Percentiles rank a stretch among this genome's conserved stretches.
Evolutionary conservation across 2,329 filamentous ascomycete genomes (phyloP).

Genomic region (Thermomyces lanuginosus): DNA sequence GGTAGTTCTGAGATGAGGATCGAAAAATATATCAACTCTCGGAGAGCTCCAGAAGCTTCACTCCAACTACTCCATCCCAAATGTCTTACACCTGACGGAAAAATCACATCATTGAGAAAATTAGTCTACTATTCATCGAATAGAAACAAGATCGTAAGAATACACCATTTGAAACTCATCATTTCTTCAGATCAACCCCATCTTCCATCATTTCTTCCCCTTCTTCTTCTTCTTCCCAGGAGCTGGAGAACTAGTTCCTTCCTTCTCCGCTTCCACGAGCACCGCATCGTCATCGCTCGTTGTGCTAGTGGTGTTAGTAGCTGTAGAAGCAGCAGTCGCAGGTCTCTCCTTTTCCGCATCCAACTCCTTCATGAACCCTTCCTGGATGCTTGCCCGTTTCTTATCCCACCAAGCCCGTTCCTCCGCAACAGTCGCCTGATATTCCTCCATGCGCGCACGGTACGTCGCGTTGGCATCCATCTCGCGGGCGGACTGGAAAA

Average conservation of each 20-base stretch:
- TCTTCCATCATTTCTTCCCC: conserved; percentile 27
- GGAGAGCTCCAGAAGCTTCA: too few relatives aligned
- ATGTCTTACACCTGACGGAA: too few relatives aligned
- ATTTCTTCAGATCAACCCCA: not conserved
- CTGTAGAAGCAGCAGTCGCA: conserved; percentile 11
- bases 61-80: too few relatives aligned
- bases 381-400: conserved; percentile 54
- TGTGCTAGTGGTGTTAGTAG: conserved; percentile 9
- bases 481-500: conserved; percentile 96
- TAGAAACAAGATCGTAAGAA: not conserved
- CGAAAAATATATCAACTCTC: too few relatives aligned
- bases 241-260: conserved; percentile 13
- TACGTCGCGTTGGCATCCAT: conserved; percentile 73
- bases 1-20: too few relatives aligned
- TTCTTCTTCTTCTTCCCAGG: conserved; percentile 33
- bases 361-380: conserved; percentile 71
- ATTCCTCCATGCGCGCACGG: conserved; percentile 56
- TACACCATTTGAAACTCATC: not conserved
- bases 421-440: conserved; percentile 51
- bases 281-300: conserved; percentile 58
- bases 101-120: too few relatives aligned
- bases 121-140: not conserved
- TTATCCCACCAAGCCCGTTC: conserved; percentile 92
- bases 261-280: conserved; percentile 50
- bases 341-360: conserved; percentile 21